These are phyloP conservation scores for Monosporascus sp. DNA, from an alignment of 2,329 filamentous ascomycete species.

Conservation along the genomic window DNA sequence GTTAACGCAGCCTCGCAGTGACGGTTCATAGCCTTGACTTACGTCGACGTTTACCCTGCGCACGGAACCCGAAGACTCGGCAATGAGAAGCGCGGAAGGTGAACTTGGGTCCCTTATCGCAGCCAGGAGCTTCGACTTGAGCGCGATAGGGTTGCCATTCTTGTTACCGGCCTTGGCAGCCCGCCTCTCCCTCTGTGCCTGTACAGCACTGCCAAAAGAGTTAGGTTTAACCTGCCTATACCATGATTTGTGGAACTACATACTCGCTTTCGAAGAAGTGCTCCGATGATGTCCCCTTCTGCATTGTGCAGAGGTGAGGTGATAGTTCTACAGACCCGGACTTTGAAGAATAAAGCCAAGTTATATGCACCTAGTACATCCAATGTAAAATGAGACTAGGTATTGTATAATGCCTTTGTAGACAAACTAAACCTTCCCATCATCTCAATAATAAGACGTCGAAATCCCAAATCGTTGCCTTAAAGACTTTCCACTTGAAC, in stretches of 20 bases:
- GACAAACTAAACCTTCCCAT: conserved; percentile 6
- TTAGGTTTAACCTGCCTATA: conserved; percentile 32
- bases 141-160: conserved; percentile 71
- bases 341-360: neutral
- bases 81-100: conserved; percentile 62
- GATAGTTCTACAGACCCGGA: conserved; percentile 1
- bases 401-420: conserved; percentile 3
- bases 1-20: neutral
- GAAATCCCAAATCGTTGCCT: conserved; percentile 1
- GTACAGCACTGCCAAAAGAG: conserved; percentile 40
- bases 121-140: conserved; percentile 83
- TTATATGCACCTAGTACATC: neutral
- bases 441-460: conserved; percentile 2
- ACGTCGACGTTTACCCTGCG: conserved; percentile 72
- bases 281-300: conserved; percentile 63
- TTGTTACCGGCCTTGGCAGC: conserved; percentile 69
- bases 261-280: conserved; percentile 94
- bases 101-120: conserved; percentile 62
- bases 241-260: conserved; percentile 23
- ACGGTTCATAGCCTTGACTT: conserved; percentile 16
- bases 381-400: no score
- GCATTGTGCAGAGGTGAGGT: conserved; percentile 42
- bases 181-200: conserved; percentile 52
- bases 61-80: conserved; percentile 80
- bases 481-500: neutral